Evolutionary conservation across 2,329 filamentous ascomycete genomes (phyloP).

Genomic region (Xylariaceae sp.): DNA sequence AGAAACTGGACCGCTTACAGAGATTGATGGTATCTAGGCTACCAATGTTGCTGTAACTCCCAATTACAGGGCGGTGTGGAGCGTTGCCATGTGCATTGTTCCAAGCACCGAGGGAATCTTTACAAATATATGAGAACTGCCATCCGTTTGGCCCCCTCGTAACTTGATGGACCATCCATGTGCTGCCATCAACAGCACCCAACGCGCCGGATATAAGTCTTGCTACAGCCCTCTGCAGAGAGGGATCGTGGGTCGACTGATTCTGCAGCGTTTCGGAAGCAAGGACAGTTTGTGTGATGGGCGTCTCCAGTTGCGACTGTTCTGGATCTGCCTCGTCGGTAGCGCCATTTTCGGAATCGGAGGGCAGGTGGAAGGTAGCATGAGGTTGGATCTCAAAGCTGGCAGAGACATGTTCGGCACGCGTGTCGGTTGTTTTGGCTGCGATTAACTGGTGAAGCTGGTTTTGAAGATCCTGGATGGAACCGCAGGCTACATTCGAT

Average conservation of each 20-base stretch:
- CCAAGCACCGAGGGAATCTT: constrained; percentile 50
- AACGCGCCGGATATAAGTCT: constrained; percentile 45
- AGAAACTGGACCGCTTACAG: constrained; percentile 34
- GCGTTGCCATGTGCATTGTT: constrained; percentile 43
- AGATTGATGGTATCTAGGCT: constrained; percentile 43
- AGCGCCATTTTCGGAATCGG: constrained; percentile 37
- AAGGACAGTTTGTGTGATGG: constrained; percentile 37
- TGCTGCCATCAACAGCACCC: constrained; percentile 44
- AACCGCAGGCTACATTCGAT: constrained; percentile 34
- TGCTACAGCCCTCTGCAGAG: constrained; percentile 46
- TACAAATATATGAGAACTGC: constrained; percentile 52
- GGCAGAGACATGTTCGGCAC: constrained; percentile 47
- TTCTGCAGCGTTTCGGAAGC: constrained; percentile 46
- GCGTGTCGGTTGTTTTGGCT: constrained; percentile 43
- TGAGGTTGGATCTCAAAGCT: constrained; percentile 46
- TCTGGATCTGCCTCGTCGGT: constrained; percentile 28
- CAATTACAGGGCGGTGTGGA: constrained; percentile 40
- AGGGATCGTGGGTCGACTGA: constrained; percentile 47
- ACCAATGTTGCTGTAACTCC: constrained; percentile 47
- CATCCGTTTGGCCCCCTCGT: constrained; percentile 47
- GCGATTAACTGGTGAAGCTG: constrained; percentile 42
- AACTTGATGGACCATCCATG: constrained; percentile 46
- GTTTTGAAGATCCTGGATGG: constrained; percentile 44
- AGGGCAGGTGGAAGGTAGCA: constrained; percentile 41
- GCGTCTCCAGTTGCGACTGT: constrained; percentile 26